phyloP scores from a whole-genome alignment of 148 eudicot genomes.

The Dianthus caryophyllus region DNA sequence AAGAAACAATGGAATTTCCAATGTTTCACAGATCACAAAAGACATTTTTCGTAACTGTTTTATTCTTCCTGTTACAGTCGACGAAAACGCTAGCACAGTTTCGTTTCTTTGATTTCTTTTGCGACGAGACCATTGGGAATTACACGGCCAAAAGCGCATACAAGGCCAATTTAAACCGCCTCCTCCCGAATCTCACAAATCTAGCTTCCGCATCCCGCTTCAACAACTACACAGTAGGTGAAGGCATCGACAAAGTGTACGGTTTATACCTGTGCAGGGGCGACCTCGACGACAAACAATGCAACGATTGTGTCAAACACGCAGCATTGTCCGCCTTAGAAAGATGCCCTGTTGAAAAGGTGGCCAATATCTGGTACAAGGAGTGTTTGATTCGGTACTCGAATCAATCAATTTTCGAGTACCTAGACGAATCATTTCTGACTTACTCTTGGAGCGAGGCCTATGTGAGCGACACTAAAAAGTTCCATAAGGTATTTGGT shows the following conservation, averaged over 20 bases:
- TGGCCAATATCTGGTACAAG: slow-evolving; percentile 20
- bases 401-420: slow-evolving; percentile 1
- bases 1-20: not conserved
- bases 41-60: not conserved
- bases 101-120: not conserved
- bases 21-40: not conserved
- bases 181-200: not conserved
- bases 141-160: slow-evolving; percentile 2
- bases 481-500: not conserved
- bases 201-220: not conserved
- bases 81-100: not conserved
- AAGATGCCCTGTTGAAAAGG: slow-evolving; percentile 19
- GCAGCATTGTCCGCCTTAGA: not conserved
- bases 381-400: slow-evolving; percentile 23
- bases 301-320: slow-evolving; percentile 14
- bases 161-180: slow-evolving; percentile 5
- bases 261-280: slow-evolving; percentile 23
- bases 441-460: not conserved
- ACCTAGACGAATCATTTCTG: not conserved
- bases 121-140: not conserved
- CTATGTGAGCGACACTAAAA: not conserved
- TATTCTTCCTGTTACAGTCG: not conserved
- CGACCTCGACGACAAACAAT: not conserved
- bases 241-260: slow-evolving; percentile 4
- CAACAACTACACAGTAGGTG: not conserved